Evolutionary conservation across 768 basidiomycete genomes (phyloP).

Genomic region (Strobilomyces dryophilus): DNA sequence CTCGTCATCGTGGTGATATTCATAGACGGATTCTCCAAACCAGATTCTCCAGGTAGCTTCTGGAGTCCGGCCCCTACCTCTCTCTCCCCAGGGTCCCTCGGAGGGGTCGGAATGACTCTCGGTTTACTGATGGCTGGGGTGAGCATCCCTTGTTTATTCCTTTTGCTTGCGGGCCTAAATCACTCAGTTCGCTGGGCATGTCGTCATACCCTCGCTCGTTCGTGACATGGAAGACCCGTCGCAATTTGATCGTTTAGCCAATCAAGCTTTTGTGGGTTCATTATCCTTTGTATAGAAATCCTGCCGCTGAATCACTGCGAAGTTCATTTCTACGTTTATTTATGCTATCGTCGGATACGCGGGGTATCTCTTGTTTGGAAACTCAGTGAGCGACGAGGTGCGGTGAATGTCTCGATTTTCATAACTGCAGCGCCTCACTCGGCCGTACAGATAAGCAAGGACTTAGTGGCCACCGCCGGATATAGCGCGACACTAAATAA

Average conservation of each 20-base stretch:
- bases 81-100: constrained; percentile 47
- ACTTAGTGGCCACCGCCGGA: constrained; percentile 67
- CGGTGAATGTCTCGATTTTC: constrained; percentile 10
- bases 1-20: constrained; percentile 74
- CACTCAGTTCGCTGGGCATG: constrained; percentile 80
- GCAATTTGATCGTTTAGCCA: constrained; percentile 77
- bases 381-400: constrained; percentile 76
- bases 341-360: constrained; percentile 66
- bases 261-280: constrained; percentile 75
- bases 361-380: constrained; percentile 96
- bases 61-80: constrained; percentile 69
- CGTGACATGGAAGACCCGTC: constrained; percentile 85
- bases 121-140: constrained; percentile 96
- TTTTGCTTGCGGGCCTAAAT: background rate
- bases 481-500: constrained; percentile 71
- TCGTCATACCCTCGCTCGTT: constrained; percentile 88
- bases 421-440: background rate
- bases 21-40: constrained; percentile 76
- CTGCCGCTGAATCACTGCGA: background rate
- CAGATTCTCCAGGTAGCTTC: constrained; percentile 75
- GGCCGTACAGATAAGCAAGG: constrained; percentile 67
- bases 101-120: constrained; percentile 71
- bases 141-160: constrained; percentile 20
- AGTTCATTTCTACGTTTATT: constrained; percentile 62
- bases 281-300: background rate